phyloP scores from a whole-genome alignment of 805 yeast genomes.

The Metschnikowia picachoensis region DNA sequence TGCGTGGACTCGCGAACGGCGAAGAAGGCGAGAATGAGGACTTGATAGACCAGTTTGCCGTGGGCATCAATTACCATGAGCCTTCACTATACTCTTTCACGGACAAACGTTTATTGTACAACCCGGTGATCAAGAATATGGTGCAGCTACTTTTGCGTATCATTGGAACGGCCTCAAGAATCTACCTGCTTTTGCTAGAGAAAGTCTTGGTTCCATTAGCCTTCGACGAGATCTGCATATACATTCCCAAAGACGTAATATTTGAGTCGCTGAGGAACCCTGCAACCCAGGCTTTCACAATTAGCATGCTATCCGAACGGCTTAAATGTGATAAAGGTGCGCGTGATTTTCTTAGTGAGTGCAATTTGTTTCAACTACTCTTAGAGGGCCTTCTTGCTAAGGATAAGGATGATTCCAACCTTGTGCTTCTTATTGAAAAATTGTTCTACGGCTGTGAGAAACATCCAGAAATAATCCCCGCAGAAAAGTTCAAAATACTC shows the following conservation, averaged over 20 bases:
- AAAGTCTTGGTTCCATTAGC: conserved; percentile 6
- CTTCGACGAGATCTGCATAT: conserved; percentile 6
- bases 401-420: neutral
- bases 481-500: neutral
- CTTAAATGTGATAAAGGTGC: neutral
- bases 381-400: neutral
- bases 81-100: conserved; percentile 6
- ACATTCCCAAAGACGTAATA: conserved; percentile 7
- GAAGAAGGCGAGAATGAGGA: conserved; percentile 1
- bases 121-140: conserved; percentile 10
- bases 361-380: neutral
- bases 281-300: neutral
- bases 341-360: neutral
- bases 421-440: neutral
- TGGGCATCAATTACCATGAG: conserved; percentile 5
- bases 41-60: conserved; percentile 5
- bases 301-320: neutral
- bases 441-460: neutral
- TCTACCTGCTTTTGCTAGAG: conserved; percentile 6
- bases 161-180: neutral
- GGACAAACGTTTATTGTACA: conserved; percentile 2
- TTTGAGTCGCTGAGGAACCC: conserved; percentile 2
- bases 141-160: conserved; percentile 10
- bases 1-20: conserved; percentile 4
- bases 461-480: neutral